Evolutionary conservation across 306 rosid species (phyloP).

Genomic region (Gastrolobium villosum): DNA sequence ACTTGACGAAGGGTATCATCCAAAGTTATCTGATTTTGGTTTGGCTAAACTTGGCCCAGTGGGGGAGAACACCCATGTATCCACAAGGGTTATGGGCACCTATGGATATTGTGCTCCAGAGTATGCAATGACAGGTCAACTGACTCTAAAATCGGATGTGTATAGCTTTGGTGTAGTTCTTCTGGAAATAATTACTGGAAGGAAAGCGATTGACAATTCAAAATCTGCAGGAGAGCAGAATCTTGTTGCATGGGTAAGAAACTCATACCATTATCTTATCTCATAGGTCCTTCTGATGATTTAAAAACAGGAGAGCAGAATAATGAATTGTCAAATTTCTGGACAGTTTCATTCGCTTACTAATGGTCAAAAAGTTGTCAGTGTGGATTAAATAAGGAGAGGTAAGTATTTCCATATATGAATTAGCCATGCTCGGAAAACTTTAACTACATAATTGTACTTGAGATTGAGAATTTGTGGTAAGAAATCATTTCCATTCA

Average conservation of each 20-base stretch:
- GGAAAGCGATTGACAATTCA: conserved; percentile 86
- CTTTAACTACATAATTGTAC: background rate
- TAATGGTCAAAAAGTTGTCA: conserved; percentile 15
- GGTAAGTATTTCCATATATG: conserved; percentile 7
- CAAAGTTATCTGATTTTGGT: conserved; percentile 94
- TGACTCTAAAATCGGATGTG: conserved; percentile 93
- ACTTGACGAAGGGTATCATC: conserved; percentile 86
- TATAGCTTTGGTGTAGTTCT: conserved; percentile 97
- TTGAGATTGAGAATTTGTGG: background rate
- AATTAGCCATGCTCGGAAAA: conserved; percentile 24
- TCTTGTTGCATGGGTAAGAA: conserved; percentile 95
- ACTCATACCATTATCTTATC: conserved; percentile 12
- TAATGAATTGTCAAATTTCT: conserved; percentile 12
- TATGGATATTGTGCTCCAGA: conserved; percentile 97
- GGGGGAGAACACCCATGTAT: conserved; percentile 91
- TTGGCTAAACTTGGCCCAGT: conserved; percentile 97
- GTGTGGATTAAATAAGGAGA: conserved; percentile 34
- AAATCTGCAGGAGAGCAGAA: conserved; percentile 87
- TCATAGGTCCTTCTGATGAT: background rate
- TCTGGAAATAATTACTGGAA: conserved; percentile 91
- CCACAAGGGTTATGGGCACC: conserved; percentile 98
- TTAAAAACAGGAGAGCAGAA: background rate
- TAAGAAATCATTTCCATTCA: conserved; percentile 33
- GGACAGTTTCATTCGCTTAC: conserved; percentile 26
- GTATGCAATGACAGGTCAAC: conserved; percentile 93